Conservation (phyloP, 176 grass and related monocot species). For the Dactylis glomerata region DNA sequence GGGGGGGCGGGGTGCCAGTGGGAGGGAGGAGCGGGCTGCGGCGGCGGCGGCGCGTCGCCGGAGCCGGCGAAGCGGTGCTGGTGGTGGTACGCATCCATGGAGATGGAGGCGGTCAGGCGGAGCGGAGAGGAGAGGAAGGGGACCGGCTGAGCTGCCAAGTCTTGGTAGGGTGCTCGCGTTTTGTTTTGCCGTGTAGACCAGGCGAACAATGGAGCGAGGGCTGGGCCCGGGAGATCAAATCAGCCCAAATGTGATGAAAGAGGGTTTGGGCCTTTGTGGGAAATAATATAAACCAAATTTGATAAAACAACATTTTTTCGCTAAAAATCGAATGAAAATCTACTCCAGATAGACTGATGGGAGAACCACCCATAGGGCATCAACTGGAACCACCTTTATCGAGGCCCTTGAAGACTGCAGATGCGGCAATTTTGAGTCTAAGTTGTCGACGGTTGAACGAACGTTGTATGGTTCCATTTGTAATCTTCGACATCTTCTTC, state of each 20-base stretch:
- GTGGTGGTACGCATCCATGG: slow-evolving; percentile 54
- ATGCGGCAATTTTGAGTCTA: no score
- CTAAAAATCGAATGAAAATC: no score
- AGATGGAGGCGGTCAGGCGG: neutral
- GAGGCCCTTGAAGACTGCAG: no score
- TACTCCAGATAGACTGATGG: no score
- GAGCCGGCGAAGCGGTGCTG: slow-evolving; percentile 37
- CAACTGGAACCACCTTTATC: no score
- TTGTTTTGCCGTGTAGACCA: neutral
- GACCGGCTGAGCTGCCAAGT: neutral
- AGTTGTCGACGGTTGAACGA: no score
- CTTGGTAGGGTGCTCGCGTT: neutral
- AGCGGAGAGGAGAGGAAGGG: neutral
- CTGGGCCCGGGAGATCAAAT: neutral
- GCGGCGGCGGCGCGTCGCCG: slow-evolving; percentile 35
- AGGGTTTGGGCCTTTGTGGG: no score
- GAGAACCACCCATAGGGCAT: no score
- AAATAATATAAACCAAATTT: no score
- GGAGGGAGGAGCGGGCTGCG: neutral
- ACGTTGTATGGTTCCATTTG: no score
- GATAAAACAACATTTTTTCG: no score
- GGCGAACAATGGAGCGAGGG: neutral
- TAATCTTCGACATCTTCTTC: no score
- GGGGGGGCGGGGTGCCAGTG: slow-evolving; percentile 33
- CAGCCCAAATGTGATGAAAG: neutral